Evolutionary conservation across 129 eudicot species (phyloP), one percentile per base, ranked within the genome.

Genomic region (Arctium lappa): DNA sequence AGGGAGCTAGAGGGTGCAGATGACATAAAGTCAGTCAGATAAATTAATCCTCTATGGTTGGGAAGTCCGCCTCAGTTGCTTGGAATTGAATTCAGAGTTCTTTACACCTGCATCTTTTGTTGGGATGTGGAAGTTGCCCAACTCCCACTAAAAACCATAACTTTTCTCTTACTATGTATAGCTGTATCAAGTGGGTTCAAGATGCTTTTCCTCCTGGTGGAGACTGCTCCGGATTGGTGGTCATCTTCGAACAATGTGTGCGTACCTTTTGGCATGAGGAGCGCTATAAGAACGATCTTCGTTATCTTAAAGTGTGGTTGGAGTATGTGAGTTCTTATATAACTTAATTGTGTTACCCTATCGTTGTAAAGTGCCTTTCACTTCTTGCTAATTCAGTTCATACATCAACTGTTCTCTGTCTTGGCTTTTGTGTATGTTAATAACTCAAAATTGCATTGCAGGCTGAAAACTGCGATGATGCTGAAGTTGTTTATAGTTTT

Each of bases 161-260:
- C 46, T 22, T 81, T 12, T 62, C n/a, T 30, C 62, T 50, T 13
- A 48, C 33, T 15, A 71, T 79, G 36, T 34, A 44, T 77, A 94
- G 98, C 80, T 95, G 99, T 87, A 95, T 95, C 84, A 93, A 95
- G 80, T 95, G 99, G 99, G 90, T 95, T 72, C 97, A 95, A 85
- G 97, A 95, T 86, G 91, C 97, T 63, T 95, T 95, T 81, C 97
- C 99, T 79, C 84, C 97, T 15, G 99, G 94, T 56, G 99, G 99
- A 39, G 99, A 95, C 76, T 87, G 87, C 80, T 95, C 99, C 0
- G 97, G 99, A 46, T 78, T 95, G 70, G 83, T 95, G 0, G 84
- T 91, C 30, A 93, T 95, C 7, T 90, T 84, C 76, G 99, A 95
- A 79, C 97, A 95, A 87, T 95, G 99, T 81, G 99, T 95, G 32